Evolutionary conservation across 805 yeast species (phyloP), one percentile per base, ranked within the genome.

Genomic region (Metschnikowia reukaufii): DNA sequence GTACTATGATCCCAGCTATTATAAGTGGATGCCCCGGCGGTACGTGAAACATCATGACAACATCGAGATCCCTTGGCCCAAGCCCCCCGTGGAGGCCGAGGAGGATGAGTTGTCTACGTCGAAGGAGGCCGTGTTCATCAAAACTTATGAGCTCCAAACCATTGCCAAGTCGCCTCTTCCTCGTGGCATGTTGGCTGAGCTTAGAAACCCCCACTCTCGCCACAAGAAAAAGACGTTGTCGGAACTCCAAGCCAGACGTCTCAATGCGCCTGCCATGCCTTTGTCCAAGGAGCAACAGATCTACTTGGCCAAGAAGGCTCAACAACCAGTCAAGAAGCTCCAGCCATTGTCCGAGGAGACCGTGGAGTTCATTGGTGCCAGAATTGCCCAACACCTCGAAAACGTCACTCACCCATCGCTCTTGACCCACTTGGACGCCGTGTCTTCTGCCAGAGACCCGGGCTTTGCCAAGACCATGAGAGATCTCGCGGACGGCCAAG

Each of bases 51-150:
- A 86, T 55, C 83, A 85, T 57, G 80, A 78, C 35, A 77, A 81
- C 43, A 70, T 88, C 44, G 79, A 82, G 19, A 83, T 91, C 42
- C 97, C 97, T 44, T 92, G 96, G 96, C 97, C 97, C 32, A 77
- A 79, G 56, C 91, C 94, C 1, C 67, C 71, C 15, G 49, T 52
- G 29, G 81, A 74, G 25, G 55, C 59, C 0, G 79, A 78, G 52
- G 89, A 83, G 54, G 83, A 82, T 42, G 68, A 62, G 25, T 71
- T 79, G 52, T 79, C 83, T 3, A 87, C 96, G 1, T 62, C 66
- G 5, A 76, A 78, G 23, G 79, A 72, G 8, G 66, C 70, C 2
- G 89, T 80, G 2, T 78, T 82, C 51, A 87, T 82, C 57, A 84
- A 89, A 63, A 82, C 97, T 4, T 86, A 74, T 65, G 85, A 81